Evolutionary conservation across 192 early-diverging fungal genomes (phyloP).

Genomic region (Mortierella antarctica): DNA sequence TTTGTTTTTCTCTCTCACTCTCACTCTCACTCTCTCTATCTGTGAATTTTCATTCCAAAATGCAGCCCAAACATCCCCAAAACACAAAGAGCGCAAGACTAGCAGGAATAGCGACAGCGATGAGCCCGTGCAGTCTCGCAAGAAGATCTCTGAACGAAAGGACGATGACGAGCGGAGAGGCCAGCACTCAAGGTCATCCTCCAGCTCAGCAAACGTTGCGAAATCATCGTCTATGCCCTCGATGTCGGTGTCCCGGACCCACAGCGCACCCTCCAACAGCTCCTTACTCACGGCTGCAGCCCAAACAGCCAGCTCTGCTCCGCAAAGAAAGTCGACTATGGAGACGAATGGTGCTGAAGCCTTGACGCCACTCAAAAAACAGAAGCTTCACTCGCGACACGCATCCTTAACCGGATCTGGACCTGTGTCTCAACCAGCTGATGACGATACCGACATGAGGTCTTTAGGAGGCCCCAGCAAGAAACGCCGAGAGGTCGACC

Average conservation of each 20-base stretch:
- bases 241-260: slow-evolving; percentile 5
- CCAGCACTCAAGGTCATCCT: slow-evolving; percentile 22
- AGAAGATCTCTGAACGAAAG: slow-evolving; percentile 20
- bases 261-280: slow-evolving; percentile 4
- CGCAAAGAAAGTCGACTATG: slow-evolving; percentile 12
- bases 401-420: slow-evolving; percentile 9
- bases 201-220: not conserved
- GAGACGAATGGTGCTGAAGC: slow-evolving; percentile 3
- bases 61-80: slow-evolving; percentile 27
- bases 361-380: slow-evolving; percentile 20
- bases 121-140: slow-evolving; percentile 19
- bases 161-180: slow-evolving; percentile 8
- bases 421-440: slow-evolving; percentile 1
- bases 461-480: slow-evolving; percentile 22
- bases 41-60: not conserved
- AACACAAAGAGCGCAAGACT: slow-evolving; percentile 42
- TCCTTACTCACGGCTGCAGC: not conserved
- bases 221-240: slow-evolving; percentile 37
- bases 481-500: slow-evolving; percentile 39
- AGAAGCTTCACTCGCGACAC: slow-evolving; percentile 17
- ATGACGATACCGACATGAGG: slow-evolving; percentile 17
- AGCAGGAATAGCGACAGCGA: slow-evolving; percentile 37
- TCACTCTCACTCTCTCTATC: too few relatives aligned
- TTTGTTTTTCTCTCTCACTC: not conserved
- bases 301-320: not conserved